Evolutionary conservation across 1,139 yeast species (phyloP).

Genomic region (Tardiomyces blankii): DNA sequence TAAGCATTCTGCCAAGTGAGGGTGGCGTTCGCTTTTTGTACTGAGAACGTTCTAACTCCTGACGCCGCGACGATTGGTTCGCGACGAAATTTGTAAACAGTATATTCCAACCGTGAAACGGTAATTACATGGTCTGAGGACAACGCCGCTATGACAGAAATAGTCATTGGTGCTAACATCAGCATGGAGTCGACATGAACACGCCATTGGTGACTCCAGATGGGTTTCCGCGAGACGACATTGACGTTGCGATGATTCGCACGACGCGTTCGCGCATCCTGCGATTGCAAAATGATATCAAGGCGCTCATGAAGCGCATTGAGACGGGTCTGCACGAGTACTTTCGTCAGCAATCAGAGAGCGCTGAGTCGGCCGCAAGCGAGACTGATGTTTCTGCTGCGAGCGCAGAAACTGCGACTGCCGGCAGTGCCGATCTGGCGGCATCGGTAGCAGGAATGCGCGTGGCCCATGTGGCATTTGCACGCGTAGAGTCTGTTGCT

Average conservation of each 20-base stretch:
- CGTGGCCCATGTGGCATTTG: slow-evolving; percentile 40
- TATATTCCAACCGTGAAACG: too few species aligned
- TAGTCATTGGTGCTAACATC: too few species aligned
- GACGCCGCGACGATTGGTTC: too few species aligned
- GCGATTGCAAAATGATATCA: slow-evolving; percentile 58
- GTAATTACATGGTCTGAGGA: too few species aligned
- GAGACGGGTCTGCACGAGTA: slow-evolving; percentile 37
- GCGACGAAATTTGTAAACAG: too few species aligned
- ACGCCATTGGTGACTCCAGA: slow-evolving; percentile 55
- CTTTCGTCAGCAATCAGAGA: slow-evolving; percentile 19
- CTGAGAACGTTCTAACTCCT: too few species aligned
- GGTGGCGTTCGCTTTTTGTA: too few species aligned
- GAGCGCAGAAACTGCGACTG: slow-evolving; percentile 5
- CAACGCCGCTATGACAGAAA: too few species aligned
- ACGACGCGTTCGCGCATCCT: slow-evolving; percentile 57
- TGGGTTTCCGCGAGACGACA: slow-evolving; percentile 79
- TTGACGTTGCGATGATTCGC: slow-evolving; percentile 57
- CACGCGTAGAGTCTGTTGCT: slow-evolving; percentile 36
- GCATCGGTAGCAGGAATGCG: neutral
- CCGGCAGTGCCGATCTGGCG: slow-evolving; percentile 2
- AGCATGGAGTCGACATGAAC: slow-evolving; percentile 40
- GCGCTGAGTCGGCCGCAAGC: slow-evolving; percentile 1
- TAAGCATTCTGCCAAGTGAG: too few species aligned
- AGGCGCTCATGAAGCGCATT: slow-evolving; percentile 36
- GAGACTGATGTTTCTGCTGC: slow-evolving; percentile 1